These are phyloP conservation scores for Psidium friedrichsthalianum DNA, from an alignment of 345 rosid species.

Conservation along the genomic window DNA sequence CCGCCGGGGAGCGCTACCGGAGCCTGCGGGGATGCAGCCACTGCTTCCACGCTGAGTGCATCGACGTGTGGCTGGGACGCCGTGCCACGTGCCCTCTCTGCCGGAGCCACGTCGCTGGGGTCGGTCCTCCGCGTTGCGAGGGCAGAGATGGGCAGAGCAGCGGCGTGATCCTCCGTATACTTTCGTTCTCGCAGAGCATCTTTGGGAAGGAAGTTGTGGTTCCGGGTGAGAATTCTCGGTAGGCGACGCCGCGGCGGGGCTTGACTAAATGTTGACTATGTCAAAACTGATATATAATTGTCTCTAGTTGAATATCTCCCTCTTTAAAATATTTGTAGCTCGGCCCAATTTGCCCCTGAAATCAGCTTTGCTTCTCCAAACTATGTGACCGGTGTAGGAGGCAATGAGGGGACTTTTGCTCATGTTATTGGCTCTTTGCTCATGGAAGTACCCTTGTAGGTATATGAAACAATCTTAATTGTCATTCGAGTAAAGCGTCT, in stretches of 20 bases:
- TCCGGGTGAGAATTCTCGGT: not conserved
- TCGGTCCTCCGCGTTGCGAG: not conserved
- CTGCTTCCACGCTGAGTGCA: conserved; percentile 47
- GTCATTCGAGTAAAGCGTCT: not conserved
- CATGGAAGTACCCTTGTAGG: not conserved
- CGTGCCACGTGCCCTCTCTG: conserved; percentile 40
- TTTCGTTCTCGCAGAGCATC: not conserved
- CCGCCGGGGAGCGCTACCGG: not conserved
- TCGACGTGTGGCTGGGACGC: conserved; percentile 30
- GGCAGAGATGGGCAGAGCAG: not conserved
- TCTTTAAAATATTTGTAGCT: not conserved
- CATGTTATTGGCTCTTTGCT: not conserved
- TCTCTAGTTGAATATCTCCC: not conserved
- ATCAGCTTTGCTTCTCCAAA: not conserved
- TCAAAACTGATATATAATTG: not conserved
- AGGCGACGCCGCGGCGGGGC: not conserved
- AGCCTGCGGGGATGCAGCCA: conserved; percentile 31
- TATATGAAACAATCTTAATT: not conserved
- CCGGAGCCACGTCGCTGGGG: not conserved
- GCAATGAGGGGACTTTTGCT: not conserved
- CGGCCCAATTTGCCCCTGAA: not conserved
- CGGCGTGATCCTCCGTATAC: not conserved
- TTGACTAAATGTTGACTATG: not conserved
- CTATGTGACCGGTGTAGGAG: not conserved
- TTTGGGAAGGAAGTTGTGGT: not conserved